Percentiles rank a stretch among this genome's conserved stretches.
phyloP scores from a whole-genome alignment of 768 basidiomycete genomes.

The Pisolithus sp. region DNA sequence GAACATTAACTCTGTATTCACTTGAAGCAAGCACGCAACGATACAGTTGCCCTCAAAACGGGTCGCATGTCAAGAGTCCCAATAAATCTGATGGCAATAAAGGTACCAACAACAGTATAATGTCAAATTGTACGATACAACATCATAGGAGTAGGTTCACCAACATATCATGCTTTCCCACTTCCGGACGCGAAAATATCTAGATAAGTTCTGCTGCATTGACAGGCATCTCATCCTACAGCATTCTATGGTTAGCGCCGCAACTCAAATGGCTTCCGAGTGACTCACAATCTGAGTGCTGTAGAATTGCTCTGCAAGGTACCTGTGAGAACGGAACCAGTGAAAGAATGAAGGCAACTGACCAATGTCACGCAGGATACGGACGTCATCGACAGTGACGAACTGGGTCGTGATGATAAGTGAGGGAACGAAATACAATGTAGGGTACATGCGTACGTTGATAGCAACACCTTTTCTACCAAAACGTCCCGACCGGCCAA shows the following conservation, averaged over 20 bases:
- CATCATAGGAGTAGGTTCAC: constrained; percentile 5
- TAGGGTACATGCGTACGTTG: constrained; percentile 57
- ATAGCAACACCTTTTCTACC: constrained; percentile 99
- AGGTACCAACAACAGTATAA: constrained; percentile 2
- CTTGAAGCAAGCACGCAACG: too few relatives aligned
- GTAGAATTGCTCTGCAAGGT: constrained; percentile 81
- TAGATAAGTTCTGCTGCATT: constrained; percentile 97
- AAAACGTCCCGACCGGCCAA: constrained; percentile 98
- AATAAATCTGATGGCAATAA: constrained; percentile 1
- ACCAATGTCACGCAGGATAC: constrained; percentile 96
- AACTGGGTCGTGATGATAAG: constrained; percentile 48
- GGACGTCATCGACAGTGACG: constrained; percentile 92
- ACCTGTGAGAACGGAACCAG: constrained; percentile 7
- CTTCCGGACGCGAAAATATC: constrained; percentile 12
- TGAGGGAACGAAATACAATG: constrained; percentile 9
- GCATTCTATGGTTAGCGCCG: constrained; percentile 17
- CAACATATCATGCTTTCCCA: constrained; percentile 3
- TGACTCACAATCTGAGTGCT: constrained; percentile 80
- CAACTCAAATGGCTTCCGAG: not conserved
- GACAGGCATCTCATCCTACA: constrained; percentile 95
- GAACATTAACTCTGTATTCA: too few relatives aligned
- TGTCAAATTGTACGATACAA: constrained; percentile 4
- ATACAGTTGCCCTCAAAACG: too few relatives aligned
- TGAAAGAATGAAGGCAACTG: constrained; percentile 22
- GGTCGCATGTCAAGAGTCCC: not conserved